Conservation (phyloP, 352 stramenopile genomes). For the Saprolegnia diclina region DNA sequence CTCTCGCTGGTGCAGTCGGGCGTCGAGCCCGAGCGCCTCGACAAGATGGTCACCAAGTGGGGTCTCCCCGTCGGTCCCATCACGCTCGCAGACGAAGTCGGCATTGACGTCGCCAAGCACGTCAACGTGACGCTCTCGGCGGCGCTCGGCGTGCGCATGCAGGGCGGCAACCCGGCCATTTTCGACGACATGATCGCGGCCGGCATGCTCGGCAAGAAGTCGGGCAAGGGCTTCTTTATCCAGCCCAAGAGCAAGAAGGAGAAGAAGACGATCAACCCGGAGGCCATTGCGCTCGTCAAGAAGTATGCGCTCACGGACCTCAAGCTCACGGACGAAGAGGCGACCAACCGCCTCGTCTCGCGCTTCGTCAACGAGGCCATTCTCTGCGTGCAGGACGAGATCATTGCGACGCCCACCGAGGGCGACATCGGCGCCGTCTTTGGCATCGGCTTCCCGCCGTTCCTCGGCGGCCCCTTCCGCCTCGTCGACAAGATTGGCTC, state of each 20-base stretch:
- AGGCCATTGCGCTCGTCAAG: slow-evolving; percentile 75
- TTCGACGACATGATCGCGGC: slow-evolving; percentile 96
- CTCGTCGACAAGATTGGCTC: slow-evolving; percentile 93
- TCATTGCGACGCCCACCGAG: slow-evolving; percentile 94
- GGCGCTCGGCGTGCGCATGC: slow-evolving; percentile 94
- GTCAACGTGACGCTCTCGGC: slow-evolving; percentile 90
- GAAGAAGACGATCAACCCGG: slow-evolving; percentile 85
- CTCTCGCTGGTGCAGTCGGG: slow-evolving; percentile 89
- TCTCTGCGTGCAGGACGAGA: slow-evolving; percentile 95
- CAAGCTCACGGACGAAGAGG: slow-evolving; percentile 76
- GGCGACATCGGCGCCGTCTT: slow-evolving; percentile 99
- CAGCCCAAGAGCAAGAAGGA: slow-evolving; percentile 91
- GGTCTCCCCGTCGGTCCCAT: slow-evolving; percentile 96
- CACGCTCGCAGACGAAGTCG: slow-evolving; percentile 95
- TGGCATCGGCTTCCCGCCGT: slow-evolving; percentile 97
- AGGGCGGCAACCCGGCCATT: slow-evolving; percentile 83
- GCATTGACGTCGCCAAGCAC: slow-evolving; percentile 95
- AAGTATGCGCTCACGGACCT: slow-evolving; percentile 72
- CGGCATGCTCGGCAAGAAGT: slow-evolving; percentile 95
- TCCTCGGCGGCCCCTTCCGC: slow-evolving; percentile 95
- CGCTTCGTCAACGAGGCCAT: slow-evolving; percentile 97
- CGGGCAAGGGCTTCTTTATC: slow-evolving; percentile 96
- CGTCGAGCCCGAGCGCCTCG: slow-evolving; percentile 89
- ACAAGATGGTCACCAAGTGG: slow-evolving; percentile 95
- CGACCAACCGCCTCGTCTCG: slow-evolving; percentile 91